Base-by-base conservation (phyloP, 2,329 filamentous ascomycete species). In the Hirsutella rhossiliensis region DNA sequence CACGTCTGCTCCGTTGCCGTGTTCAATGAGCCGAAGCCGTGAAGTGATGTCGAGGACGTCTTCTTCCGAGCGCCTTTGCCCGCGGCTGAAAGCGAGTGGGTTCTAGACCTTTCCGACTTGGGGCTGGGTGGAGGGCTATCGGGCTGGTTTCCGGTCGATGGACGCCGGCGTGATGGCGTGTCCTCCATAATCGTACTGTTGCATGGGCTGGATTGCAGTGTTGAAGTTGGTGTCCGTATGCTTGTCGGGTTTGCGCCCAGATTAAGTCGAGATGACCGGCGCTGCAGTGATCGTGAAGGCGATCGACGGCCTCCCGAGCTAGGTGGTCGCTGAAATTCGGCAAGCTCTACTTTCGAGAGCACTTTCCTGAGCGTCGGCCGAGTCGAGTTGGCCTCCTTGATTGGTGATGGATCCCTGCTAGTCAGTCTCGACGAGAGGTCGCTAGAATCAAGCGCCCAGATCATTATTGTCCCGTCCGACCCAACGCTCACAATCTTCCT, bases 341-440 rank as follows among this genome's bases (percentile, higher is more conserved):
- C 84, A 36, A 97, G 68, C 55, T 97, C 90, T 1, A 84, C 82
- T 53, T 85, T 87, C 2, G 89, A 95, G 29, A 97, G 70, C 9
- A 98, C 84, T 44, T 86, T 84, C 43, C 92, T 76, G 30, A 97
- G 66, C 4, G 90, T 89, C 31, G 83, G 85, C 28, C 80, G 80
- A 32, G 72, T 70, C 1, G 77, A 69, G 2, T 75, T 67, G 18
- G 53, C 52, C 4, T 72, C 68, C 52, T 77, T 77, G 23, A 66
- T 63, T 1, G 75, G 75, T 1, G 75, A 78, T 7, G 72, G 66
- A 47, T 77, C 74, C 49, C 73, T 68, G 54, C 64, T 71, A 50
- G 59, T 56, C 34, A 66, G 61, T 2, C 62, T 60, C 32, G 59
- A 58, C 4, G 59, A 52, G 9, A 62, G 57, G 38, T 77, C 71